phyloP scores from a whole-genome alignment of 129 eudicot species.

The Ambrosia trifida region DNA sequence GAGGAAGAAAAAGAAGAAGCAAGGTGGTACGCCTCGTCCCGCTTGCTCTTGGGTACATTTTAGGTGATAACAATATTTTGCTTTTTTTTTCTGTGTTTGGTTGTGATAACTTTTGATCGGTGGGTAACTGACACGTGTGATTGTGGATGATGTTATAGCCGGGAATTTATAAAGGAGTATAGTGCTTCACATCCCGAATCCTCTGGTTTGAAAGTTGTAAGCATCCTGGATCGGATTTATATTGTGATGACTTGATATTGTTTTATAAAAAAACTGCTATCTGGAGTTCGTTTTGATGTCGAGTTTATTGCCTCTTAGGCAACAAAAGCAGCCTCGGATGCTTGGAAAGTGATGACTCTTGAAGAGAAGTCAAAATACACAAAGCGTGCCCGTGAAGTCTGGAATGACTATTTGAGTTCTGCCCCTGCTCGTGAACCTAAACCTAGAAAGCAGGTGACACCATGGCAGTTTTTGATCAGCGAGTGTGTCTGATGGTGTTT shows the following conservation, averaged over 20 bases:
- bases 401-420: conserved; percentile 76
- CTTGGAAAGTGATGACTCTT: conserved; percentile 77
- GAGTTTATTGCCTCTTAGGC: conserved; percentile 43
- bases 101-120: background rate
- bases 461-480: background rate
- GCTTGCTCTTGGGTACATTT: conserved; percentile 91
- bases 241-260: background rate
- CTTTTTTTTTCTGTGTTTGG: background rate
- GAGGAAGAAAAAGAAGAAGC: conserved; percentile 73
- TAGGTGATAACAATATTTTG: conserved; percentile 46
- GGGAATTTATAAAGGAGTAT: conserved; percentile 79
- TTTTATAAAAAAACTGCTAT: background rate
- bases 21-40: conserved; percentile 71
- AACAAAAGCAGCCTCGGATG: conserved; percentile 81
- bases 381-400: conserved; percentile 80
- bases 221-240: conserved; percentile 16
- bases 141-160: conserved; percentile 41
- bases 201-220: conserved; percentile 81
- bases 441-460: conserved; percentile 66
- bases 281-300: conserved; percentile 3
- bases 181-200: conserved; percentile 89
- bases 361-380: conserved; percentile 80
- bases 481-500: background rate
- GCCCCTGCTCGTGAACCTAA: conserved; percentile 73
- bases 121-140: conserved; percentile 16